These are phyloP conservation scores for Eremothecium sinecaudum DNA, from an alignment of 1,139 yeast genomes.

Conservation along the genomic window DNA sequence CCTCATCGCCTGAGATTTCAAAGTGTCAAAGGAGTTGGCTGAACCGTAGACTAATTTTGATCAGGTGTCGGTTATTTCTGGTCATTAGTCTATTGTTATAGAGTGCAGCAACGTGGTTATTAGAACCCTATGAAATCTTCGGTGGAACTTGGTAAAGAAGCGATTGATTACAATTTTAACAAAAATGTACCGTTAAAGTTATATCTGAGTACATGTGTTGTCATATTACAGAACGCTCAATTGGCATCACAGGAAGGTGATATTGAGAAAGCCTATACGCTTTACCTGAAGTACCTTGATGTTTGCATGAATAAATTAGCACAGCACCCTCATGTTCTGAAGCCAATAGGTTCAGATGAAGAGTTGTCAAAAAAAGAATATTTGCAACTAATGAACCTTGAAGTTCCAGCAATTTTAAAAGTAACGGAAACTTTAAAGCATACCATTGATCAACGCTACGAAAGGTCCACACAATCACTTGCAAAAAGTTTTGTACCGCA, in stretches of 20 bases:
- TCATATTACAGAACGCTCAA: conserved; percentile 27
- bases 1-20: too few relatives aligned
- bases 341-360: conserved; percentile 7
- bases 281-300: conserved; percentile 27
- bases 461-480: conserved; percentile 19
- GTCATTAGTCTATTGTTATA: too few relatives aligned
- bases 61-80: too few relatives aligned
- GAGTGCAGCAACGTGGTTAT: too few relatives aligned
- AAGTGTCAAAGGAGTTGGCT: too few relatives aligned
- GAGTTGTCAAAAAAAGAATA: conserved; percentile 20
- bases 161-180: conserved; percentile 24
- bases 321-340: conserved; percentile 20
- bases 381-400: conserved; percentile 24
- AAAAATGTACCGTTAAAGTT: conserved; percentile 23
- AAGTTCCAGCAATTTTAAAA: conserved; percentile 27
- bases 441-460: conserved; percentile 16
- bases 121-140: conserved; percentile 25
- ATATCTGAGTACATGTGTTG: conserved; percentile 26
- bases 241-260: conserved; percentile 20
- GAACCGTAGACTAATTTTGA: too few relatives aligned
- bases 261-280: conserved; percentile 19
- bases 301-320: conserved; percentile 26
- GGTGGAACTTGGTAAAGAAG: conserved; percentile 22
- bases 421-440: conserved; percentile 22
- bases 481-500: conserved; percentile 20